Evolutionary conservation across 805 yeast species (phyloP).

Genomic region (Candida ortonii): DNA sequence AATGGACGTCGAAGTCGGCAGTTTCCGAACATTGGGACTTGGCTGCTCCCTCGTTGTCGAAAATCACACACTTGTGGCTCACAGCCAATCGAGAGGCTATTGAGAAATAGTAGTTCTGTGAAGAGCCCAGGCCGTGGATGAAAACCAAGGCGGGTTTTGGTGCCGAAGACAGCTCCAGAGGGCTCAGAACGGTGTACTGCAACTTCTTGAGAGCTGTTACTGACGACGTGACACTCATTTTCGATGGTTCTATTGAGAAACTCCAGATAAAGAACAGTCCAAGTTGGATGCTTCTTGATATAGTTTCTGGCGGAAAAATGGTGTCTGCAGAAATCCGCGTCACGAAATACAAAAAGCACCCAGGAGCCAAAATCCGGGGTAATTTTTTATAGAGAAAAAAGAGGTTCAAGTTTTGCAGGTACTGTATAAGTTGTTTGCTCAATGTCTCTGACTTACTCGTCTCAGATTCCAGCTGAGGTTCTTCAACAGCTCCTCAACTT

Average conservation of each 20-base stretch:
- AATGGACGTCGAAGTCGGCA: conserved; percentile 1
- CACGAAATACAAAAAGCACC: too few relatives aligned
- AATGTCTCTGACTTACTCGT: conserved; percentile 3
- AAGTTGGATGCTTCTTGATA: too few relatives aligned
- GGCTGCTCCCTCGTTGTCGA: conserved; percentile 16
- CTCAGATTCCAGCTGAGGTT: conserved; percentile 5
- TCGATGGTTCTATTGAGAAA: too few relatives aligned
- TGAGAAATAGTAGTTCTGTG: conserved; percentile 16
- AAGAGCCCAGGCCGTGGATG: conserved; percentile 19
- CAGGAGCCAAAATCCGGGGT: too few relatives aligned
- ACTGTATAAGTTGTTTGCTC: too few relatives aligned
- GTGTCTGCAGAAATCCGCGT: not conserved
- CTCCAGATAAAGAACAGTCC: too few relatives aligned
- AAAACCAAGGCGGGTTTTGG: conserved; percentile 11
- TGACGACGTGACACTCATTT: too few relatives aligned
- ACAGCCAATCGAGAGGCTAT: conserved; percentile 8
- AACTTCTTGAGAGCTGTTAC: not conserved
- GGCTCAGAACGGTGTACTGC: conserved; percentile 2
- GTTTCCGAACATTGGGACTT: conserved; percentile 4
- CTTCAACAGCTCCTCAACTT: conserved; percentile 9
- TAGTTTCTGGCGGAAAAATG: conserved; percentile 3
- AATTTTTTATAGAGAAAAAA: too few relatives aligned
- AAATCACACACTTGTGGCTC: conserved; percentile 10
- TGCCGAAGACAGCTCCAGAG: not conserved
- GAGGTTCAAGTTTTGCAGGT: too few relatives aligned